Base-by-base conservation (phyloP, 2,329 filamentous ascomycete species). In the Thelonectria rubi region DNA sequence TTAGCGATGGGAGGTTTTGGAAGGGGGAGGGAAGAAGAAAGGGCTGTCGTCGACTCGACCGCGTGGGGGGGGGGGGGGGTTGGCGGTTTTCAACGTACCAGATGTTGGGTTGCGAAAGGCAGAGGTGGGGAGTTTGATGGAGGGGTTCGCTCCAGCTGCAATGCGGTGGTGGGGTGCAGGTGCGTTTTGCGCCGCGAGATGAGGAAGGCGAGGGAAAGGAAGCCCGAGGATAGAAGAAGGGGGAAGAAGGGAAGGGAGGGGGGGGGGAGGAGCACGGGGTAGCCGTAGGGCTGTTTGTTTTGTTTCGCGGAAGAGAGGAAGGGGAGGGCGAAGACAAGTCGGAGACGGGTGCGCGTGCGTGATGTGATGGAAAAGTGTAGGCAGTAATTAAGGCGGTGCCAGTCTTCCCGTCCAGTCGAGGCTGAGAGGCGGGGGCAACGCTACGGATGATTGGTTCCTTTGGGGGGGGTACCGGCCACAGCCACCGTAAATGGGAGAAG, bases 381-480 rank as follows among this genome's bases (percentile, higher is more conserved):
- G 21, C 14, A 11, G 15, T 4, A 62, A 60, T 62, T 54, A 64
- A 62, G 53, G 55, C 51, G 48, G 48, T 57, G 5, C 37, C n/a
- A n/a, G n/a, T n/a, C n/a, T n/a, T n/a, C n/a, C n/a, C n/a, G n/a
- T n/a, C 50, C 50, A 34, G 50, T 42, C 54, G 54, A 47, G 42
- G 18, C 42, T 50, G 54, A 57, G 56, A 63, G 70, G 65, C 70
- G 69, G 68, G 71, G 70, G 64, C n/a, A 67, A 64, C 30, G 55
- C 42, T 53, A 55, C 42, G 15, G 52, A 17, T 69, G 55, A 74
- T 73, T 75, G 69, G 73, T 24, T 7, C 7, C 7, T 24, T 24
- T 24, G 24, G 24, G 4, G 4, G 4, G 7, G 7, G 34, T 56
- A 58, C 57, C 57, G 56, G 63, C 65, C 58, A 55, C 53, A 17